Conservation (phyloP, 805 yeast genomes). For the Hyphopichia homilentoma region DNA sequence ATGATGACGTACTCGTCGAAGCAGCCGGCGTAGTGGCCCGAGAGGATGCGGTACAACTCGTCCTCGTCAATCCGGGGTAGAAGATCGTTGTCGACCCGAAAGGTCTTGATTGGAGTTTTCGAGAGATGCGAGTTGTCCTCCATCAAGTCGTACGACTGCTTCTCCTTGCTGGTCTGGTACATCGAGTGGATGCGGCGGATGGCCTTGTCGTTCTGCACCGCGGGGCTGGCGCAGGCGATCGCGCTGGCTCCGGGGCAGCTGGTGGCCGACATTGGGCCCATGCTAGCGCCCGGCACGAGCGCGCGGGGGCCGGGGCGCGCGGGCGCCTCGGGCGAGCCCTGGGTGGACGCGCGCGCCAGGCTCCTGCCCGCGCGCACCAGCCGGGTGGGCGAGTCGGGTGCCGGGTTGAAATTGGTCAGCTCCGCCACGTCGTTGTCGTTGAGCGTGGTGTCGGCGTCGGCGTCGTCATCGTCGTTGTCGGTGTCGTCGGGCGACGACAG, state of each 20-base stretch:
- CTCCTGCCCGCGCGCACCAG: too few relatives aligned
- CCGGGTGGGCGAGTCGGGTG: too few relatives aligned
- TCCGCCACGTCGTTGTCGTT: slow-evolving; percentile 11
- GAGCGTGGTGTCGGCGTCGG: slow-evolving; percentile 12
- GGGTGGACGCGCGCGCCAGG: slow-evolving; percentile 1
- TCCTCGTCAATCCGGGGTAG: slow-evolving; percentile 63
- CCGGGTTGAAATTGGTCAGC: too few relatives aligned
- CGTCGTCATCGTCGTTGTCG: slow-evolving; percentile 7
- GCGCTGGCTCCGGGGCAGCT: slow-evolving; percentile 5
- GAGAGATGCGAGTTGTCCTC: slow-evolving; percentile 31
- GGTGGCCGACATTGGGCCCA: slow-evolving; percentile 8
- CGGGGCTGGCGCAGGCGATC: slow-evolving; percentile 10
- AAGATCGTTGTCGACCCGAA: slow-evolving; percentile 47
- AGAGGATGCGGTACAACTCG: slow-evolving; percentile 55
- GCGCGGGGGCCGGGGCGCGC: too few relatives aligned
- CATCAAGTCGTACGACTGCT: slow-evolving; percentile 12
- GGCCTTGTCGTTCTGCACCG: slow-evolving; percentile 27
- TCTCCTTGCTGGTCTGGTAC: slow-evolving; percentile 50
- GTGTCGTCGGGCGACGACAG: slow-evolving; percentile 5
- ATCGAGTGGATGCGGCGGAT: slow-evolving; percentile 65
- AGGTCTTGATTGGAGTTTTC: slow-evolving; percentile 24
- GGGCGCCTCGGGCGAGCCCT: neutral
- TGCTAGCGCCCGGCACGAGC: too few relatives aligned
- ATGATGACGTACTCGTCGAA: slow-evolving; percentile 61
- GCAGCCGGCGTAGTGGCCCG: slow-evolving; percentile 44